phyloP scores from a whole-genome alignment of 768 basidiomycete genomes.

The Tulasnella sp. region DNA sequence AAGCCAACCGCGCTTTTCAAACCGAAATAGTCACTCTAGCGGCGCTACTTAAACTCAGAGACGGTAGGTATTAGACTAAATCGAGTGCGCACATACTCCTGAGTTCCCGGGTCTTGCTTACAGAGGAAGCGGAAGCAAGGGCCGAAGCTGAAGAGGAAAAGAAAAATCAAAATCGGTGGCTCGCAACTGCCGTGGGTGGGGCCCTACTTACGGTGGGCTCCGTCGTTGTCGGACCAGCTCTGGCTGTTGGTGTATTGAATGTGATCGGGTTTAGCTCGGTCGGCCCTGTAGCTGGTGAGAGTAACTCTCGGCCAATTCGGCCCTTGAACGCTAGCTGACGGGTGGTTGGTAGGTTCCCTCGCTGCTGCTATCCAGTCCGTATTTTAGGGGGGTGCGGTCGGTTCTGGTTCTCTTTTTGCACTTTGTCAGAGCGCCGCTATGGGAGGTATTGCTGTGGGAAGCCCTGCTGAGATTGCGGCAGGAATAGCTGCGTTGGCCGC shows the following conservation, averaged over 20 bases:
- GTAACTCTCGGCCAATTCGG: background rate
- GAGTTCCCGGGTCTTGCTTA: background rate
- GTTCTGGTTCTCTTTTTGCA: background rate
- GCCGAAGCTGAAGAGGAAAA: too few species aligned
- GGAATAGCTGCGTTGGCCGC: background rate
- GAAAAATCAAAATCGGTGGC: background rate
- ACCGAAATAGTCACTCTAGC: background rate
- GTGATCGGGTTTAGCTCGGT: background rate
- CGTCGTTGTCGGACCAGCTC: background rate
- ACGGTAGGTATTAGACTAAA: background rate
- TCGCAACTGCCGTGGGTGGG: background rate
- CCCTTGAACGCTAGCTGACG: background rate
- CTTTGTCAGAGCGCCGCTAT: conserved; percentile 5
- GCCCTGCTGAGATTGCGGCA: conserved; percentile 7
- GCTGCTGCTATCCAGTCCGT: background rate
- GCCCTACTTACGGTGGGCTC: background rate
- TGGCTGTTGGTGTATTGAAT: background rate
- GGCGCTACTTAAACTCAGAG: background rate
- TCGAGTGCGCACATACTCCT: background rate
- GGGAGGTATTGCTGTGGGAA: conserved; percentile 9
- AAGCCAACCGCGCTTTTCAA: background rate
- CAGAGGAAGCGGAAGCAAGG: background rate
- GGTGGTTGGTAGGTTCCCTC: background rate
- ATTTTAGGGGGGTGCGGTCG: background rate
- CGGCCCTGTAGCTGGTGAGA: conserved; percentile 3